phyloP scores from a whole-genome alignment of 1,139 yeast species.

The Suhomyces wounanorum region DNA sequence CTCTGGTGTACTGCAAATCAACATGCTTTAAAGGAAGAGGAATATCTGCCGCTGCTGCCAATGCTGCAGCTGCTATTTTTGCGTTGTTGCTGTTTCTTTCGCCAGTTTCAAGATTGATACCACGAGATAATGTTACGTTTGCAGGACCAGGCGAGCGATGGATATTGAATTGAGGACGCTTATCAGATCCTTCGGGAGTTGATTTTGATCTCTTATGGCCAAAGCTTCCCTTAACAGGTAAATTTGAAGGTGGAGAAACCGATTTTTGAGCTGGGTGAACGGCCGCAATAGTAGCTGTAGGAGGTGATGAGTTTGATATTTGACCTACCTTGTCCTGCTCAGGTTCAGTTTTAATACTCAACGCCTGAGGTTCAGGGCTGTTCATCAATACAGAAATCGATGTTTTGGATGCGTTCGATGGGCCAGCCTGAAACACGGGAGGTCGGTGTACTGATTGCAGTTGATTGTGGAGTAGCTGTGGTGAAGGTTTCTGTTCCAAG shows the following conservation, averaged over 20 bases:
- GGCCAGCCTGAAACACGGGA: slow-evolving; percentile 1
- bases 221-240: slow-evolving; percentile 20
- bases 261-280: slow-evolving; percentile 8
- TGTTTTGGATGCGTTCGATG: slow-evolving; percentile 11
- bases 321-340: not conserved
- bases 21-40: slow-evolving; percentile 51
- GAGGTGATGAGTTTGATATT: slow-evolving; percentile 3
- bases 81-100: slow-evolving; percentile 50
- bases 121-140: slow-evolving; percentile 48
- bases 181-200: slow-evolving; percentile 20
- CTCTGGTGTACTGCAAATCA: not conserved
- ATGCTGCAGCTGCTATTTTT: slow-evolving; percentile 68
- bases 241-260: slow-evolving; percentile 17
- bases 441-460: slow-evolving; percentile 1
- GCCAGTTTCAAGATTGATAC: slow-evolving; percentile 40
- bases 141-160: slow-evolving; percentile 49
- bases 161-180: not conserved
- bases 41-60: slow-evolving; percentile 70
- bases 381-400: slow-evolving; percentile 19
- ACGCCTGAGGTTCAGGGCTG: slow-evolving; percentile 13
- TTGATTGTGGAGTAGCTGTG: not conserved
- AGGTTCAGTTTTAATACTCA: not conserved
- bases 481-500: not conserved
- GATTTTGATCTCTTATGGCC: slow-evolving; percentile 31
- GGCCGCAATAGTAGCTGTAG: not conserved